Conservation (phyloP, 2,329 filamentous ascomycete genomes). For the Botrytis byssoidea region DNA sequence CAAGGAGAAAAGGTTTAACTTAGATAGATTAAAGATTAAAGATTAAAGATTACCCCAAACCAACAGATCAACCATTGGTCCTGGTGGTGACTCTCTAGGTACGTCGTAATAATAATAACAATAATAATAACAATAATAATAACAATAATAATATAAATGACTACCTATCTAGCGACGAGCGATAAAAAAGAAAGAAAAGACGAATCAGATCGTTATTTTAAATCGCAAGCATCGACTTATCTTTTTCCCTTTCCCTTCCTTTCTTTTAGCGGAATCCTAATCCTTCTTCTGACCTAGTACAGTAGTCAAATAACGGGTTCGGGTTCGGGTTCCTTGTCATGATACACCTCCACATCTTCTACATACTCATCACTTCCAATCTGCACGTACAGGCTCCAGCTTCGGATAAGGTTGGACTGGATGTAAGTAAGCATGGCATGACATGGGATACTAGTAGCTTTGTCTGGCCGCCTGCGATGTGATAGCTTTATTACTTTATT, state of each 20-base stretch:
- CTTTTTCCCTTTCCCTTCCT: neutral
- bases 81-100: neutral
- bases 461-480: neutral
- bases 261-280: neutral
- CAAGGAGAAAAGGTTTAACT: neutral
- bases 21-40: neutral
- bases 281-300: no score
- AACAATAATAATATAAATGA: neutral
- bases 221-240: neutral
- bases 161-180: no score
- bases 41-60: neutral
- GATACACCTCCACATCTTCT: neutral
- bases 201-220: neutral
- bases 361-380: neutral
- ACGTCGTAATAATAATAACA: neutral
- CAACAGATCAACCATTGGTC: neutral
- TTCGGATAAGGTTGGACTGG: neutral
- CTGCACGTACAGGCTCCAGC: neutral
- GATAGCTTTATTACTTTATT: neutral
- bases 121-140: neutral
- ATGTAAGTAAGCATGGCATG: conserved; percentile 14
- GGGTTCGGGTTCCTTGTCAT: neutral
- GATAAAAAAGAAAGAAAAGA: neutral
- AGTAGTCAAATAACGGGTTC: neutral
- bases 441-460: neutral